These are phyloP conservation scores for Phaeosphaeriaceae sp. DNA, from an alignment of 2,329 filamentous ascomycete species.

Conservation along the genomic window DNA sequence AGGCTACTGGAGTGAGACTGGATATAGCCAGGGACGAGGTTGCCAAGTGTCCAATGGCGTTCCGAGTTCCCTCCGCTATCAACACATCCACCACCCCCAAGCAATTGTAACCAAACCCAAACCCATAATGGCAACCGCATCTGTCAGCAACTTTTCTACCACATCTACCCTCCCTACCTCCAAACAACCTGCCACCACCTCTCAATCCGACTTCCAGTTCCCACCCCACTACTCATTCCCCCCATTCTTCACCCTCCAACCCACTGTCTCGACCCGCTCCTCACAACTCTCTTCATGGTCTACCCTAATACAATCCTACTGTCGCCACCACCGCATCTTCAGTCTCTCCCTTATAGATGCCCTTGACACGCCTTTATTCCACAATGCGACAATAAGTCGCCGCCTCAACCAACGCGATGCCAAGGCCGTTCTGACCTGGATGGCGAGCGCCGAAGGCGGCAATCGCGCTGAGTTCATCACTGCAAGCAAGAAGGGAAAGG, in stretches of 20 bases:
- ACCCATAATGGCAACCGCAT: too few relatives aligned
- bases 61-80: too few relatives aligned
- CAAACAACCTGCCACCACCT: too few relatives aligned
- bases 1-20: too few relatives aligned
- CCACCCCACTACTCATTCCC: slow-evolving; percentile 72
- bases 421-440: slow-evolving; percentile 62
- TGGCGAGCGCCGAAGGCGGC: slow-evolving; percentile 60
- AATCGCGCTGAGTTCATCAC: slow-evolving; percentile 69
- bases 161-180: too few relatives aligned
- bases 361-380: slow-evolving; percentile 62
- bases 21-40: too few relatives aligned
- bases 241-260: slow-evolving; percentile 84
- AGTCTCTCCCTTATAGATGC: slow-evolving; percentile 70
- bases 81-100: too few relatives aligned
- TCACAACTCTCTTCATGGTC: slow-evolving; percentile 86
- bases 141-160: too few relatives aligned
- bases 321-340: slow-evolving; percentile 77
- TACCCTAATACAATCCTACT: slow-evolving; percentile 83
- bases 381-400: slow-evolving; percentile 53
- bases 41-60: too few relatives aligned
- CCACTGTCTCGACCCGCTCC: slow-evolving; percentile 73
- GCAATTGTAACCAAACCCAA: too few relatives aligned
- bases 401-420: slow-evolving; percentile 61
- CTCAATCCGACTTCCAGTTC: slow-evolving; percentile 43
- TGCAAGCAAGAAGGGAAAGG: slow-evolving; percentile 19